Conservation (phyloP, 2,329 filamentous ascomycete species). For the Fusarium citri region DNA sequence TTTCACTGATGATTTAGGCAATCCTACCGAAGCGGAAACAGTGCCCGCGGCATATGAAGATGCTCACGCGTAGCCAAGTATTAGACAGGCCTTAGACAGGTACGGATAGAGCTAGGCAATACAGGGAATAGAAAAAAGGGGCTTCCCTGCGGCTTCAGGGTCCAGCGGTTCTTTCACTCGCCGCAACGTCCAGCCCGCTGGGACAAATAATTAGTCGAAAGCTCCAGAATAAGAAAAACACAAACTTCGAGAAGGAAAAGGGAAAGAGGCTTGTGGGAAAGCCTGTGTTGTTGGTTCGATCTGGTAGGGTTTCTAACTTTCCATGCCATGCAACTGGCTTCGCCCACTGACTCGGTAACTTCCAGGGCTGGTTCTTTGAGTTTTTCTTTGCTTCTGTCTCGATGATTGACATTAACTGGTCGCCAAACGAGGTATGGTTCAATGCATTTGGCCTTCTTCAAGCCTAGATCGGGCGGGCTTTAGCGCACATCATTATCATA, state of each 20-base stretch:
- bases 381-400: neutral
- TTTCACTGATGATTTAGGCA: constrained; percentile 25
- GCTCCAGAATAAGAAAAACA: constrained; percentile 13
- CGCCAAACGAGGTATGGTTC: constrained; percentile 16
- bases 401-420: constrained; percentile 4
- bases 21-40: constrained; percentile 20
- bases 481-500: constrained; percentile 38
- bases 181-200: constrained; percentile 39
- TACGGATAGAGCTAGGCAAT: constrained; percentile 2
- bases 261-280: neutral
- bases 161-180: constrained; percentile 12
- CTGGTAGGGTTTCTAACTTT: constrained; percentile 8
- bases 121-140: constrained; percentile 29
- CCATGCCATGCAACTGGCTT: constrained; percentile 22
- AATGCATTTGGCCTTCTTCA: constrained; percentile 14
- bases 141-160: constrained; percentile 26
- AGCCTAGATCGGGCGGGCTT: constrained; percentile 28
- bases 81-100: neutral
- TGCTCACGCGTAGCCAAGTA: constrained; percentile 25
- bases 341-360: constrained; percentile 28
- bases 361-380: constrained; percentile 1
- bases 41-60: constrained; percentile 35
- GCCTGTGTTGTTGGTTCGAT: neutral
- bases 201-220: constrained; percentile 11
- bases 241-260: constrained; percentile 2